Conservation (phyloP, 2,329 filamentous ascomycete species). For the Botrytis elliptica region DNA sequence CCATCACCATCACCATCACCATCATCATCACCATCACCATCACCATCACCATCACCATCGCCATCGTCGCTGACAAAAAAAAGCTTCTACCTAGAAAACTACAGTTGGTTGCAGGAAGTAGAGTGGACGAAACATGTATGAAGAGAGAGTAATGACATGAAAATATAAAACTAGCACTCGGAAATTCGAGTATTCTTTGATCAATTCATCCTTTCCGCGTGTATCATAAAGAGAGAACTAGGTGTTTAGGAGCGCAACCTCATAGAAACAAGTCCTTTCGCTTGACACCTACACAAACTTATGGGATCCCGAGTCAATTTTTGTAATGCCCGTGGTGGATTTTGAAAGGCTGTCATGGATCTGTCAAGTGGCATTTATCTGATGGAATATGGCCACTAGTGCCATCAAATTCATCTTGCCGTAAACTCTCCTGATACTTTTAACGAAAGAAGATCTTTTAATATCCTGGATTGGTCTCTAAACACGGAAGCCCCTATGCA, state of each 20-base stretch:
- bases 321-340: neutral
- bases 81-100: neutral
- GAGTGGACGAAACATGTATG: no score
- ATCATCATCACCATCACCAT: no score
- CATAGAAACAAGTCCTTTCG: neutral
- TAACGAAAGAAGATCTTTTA: neutral
- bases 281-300: neutral
- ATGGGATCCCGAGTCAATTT: neutral
- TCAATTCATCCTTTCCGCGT: neutral
- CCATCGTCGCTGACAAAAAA: no score
- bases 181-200: neutral
- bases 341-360: neutral
- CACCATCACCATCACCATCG: no score
- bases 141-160: neutral
- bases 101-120: no score
- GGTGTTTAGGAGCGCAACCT: neutral
- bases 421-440: neutral
- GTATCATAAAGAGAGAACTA: rapidly evolving
- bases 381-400: neutral
- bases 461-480: neutral
- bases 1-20: no score
- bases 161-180: neutral
- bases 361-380: no score
- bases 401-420: neutral
- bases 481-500: neutral